Evolutionary conservation across 2,329 filamentous ascomycete genomes (phyloP).

Genomic region (Scedosporium apiospermum): DNA sequence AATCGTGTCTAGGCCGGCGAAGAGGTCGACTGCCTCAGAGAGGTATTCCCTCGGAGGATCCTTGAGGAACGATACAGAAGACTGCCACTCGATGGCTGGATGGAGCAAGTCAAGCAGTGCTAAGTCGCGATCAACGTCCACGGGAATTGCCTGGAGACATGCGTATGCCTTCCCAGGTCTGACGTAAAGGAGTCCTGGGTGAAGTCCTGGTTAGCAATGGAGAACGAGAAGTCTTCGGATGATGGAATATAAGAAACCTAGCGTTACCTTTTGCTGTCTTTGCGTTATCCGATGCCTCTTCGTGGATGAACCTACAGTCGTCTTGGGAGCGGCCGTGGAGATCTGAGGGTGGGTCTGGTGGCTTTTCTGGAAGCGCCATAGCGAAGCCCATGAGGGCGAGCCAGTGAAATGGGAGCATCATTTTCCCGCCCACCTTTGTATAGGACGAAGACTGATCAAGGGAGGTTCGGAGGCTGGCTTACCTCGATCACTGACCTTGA

Average conservation of each 20-base stretch:
- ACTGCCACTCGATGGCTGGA: constrained; percentile 11
- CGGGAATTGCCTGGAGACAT: constrained; percentile 10
- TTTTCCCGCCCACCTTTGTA: not conserved
- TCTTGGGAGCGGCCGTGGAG: not conserved
- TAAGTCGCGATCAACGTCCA: constrained; percentile 7
- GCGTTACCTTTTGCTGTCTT: not conserved
- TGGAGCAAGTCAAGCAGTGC: constrained; percentile 12
- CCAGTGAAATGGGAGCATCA: not conserved
- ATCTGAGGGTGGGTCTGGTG: not conserved
- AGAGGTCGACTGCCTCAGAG: constrained; percentile 11
- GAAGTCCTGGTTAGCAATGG: not conserved
- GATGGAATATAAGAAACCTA: not conserved
- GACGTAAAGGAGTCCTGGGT: not conserved
- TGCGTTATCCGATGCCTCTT: not conserved
- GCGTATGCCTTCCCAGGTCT: constrained; percentile 11
- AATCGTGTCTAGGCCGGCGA: constrained; percentile 10
- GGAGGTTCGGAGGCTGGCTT: too few relatives aligned
- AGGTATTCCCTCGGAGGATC: constrained; percentile 12
- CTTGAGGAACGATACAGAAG: constrained; percentile 11
- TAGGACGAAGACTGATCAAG: too few relatives aligned
- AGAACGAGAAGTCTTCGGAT: too few relatives aligned
- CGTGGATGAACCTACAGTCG: not conserved
- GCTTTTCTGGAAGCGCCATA: not conserved
- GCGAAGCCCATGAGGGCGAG: not conserved
- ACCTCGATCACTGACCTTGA: too few relatives aligned